Conservation (phyloP, 2,329 filamentous ascomycete species). For the Parascedosporium putredinis region DNA sequence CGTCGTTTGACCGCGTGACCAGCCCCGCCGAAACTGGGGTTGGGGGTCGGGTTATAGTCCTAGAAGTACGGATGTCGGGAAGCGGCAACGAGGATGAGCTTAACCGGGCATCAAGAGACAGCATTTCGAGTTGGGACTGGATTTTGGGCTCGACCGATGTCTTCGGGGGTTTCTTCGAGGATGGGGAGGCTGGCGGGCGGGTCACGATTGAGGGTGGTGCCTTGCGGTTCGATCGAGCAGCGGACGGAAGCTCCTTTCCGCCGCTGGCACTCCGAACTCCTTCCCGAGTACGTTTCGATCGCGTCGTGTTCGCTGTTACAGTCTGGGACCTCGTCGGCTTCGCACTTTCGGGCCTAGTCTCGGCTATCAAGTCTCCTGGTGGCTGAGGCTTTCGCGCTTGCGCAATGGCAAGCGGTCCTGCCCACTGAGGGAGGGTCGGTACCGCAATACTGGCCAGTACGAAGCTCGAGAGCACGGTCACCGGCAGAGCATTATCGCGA, state of each 20-base stretch:
- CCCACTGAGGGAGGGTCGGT: slow-evolving; percentile 66
- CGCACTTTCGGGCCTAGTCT: slow-evolving; percentile 31
- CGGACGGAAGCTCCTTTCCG: background rate
- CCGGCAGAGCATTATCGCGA: slow-evolving; percentile 69
- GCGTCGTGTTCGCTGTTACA: slow-evolving; percentile 39
- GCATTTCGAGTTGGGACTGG: slow-evolving; percentile 40
- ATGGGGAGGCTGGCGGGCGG: slow-evolving; percentile 18
- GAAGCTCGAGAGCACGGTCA: slow-evolving; percentile 71
- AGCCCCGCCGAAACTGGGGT: slow-evolving; percentile 49
- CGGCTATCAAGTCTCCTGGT: slow-evolving; percentile 49
- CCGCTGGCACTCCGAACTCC: background rate
- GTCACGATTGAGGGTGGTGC: slow-evolving; percentile 11
- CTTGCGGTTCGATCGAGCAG: background rate
- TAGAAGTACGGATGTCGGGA: slow-evolving; percentile 48
- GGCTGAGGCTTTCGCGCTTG: slow-evolving; percentile 68
- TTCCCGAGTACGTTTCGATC: slow-evolving; percentile 30
- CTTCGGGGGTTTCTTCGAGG: slow-evolving; percentile 5
- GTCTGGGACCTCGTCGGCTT: slow-evolving; percentile 62
- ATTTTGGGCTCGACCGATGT: slow-evolving; percentile 20
- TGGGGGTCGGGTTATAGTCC: slow-evolving; percentile 38
- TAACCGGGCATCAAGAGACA: slow-evolving; percentile 47
- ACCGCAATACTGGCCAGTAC: slow-evolving; percentile 67
- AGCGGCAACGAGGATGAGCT: slow-evolving; percentile 60
- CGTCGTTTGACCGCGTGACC: slow-evolving; percentile 32
- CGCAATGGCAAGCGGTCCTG: slow-evolving; percentile 69